phyloP scores from a whole-genome alignment of 768 basidiomycete species.

The Dendrothele bispora region DNA sequence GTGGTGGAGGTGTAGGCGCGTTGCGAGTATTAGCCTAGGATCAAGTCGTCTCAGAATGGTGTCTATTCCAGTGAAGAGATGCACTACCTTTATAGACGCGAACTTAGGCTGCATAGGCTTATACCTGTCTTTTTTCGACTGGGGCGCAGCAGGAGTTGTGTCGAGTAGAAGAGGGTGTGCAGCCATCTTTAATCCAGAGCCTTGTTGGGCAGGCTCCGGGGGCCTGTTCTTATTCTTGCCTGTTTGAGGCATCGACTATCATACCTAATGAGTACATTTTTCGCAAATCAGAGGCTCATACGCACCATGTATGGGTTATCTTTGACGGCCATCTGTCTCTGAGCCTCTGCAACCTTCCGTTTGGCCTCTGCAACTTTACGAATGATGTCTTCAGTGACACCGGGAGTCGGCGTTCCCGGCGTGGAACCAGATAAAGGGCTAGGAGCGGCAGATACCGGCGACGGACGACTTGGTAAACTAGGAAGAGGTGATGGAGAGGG shows the following conservation, averaged over 20 bases:
- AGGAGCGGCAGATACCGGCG: constrained; percentile 40
- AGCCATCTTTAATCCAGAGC: constrained; percentile 86
- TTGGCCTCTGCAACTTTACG: constrained; percentile 84
- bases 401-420: constrained; percentile 26
- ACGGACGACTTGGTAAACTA: constrained; percentile 34
- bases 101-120: constrained; percentile 99
- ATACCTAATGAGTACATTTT: neutral
- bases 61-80: neutral
- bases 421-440: neutral
- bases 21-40: constrained; percentile 75
- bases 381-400: constrained; percentile 58
- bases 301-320: constrained; percentile 88
- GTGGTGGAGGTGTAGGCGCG: constrained; percentile 59
- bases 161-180: constrained; percentile 87
- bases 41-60: constrained; percentile 6
- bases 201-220: constrained; percentile 70
- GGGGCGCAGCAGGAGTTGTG: constrained; percentile 52
- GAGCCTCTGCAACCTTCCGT: constrained; percentile 79
- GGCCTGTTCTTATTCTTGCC: constrained; percentile 53
- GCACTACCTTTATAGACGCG: constrained; percentile 81
- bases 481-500: neutral
- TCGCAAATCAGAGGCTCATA: constrained; percentile 5
- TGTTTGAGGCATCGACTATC: constrained; percentile 52
- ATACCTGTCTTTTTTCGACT: constrained; percentile 88
- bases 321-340: constrained; percentile 70